phyloP scores from a whole-genome alignment of 805 yeast genomes.

The Naumovozyma baii region DNA sequence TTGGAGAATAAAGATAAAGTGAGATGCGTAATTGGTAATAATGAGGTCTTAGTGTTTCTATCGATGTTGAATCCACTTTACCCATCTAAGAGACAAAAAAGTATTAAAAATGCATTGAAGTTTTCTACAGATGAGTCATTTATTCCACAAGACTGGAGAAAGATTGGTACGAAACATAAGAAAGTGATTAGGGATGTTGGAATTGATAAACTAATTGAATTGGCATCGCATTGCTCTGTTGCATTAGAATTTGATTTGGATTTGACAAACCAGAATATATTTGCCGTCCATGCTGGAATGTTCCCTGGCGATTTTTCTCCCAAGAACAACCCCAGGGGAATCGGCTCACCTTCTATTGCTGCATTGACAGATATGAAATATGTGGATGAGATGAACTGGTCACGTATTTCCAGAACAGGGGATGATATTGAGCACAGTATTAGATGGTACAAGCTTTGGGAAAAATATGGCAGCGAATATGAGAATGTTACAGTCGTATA shows the following conservation, averaged over 20 bases:
- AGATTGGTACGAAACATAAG: conserved; percentile 14
- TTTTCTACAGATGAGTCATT: conserved; percentile 12
- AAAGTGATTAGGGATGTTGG: conserved; percentile 19
- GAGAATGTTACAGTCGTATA: conserved; percentile 45
- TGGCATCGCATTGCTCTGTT: conserved; percentile 16
- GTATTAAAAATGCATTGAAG: conserved; percentile 12
- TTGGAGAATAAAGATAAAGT: conserved; percentile 39
- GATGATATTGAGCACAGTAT: conserved; percentile 15
- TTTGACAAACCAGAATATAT: conserved; percentile 25
- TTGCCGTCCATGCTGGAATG: conserved; percentile 80
- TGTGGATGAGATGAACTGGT: conserved; percentile 55
- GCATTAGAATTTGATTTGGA: conserved; percentile 13
- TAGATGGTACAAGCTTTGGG: conserved; percentile 54
- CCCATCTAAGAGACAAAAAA: neutral
- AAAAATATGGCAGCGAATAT: conserved; percentile 24
- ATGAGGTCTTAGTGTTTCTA: conserved; percentile 63
- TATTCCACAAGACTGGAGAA: conserved; percentile 11
- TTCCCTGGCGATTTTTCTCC: conserved; percentile 45
- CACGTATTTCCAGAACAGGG: conserved; percentile 25
- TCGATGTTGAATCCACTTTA: conserved; percentile 37
- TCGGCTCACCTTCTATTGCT: conserved; percentile 42
- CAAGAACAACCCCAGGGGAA: conserved; percentile 16
- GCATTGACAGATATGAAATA: conserved; percentile 64
- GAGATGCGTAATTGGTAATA: conserved; percentile 80
- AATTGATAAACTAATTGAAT: conserved; percentile 6